Conservation (phyloP, 2,329 filamentous ascomycete species). For the Colletotrichum agaves region DNA sequence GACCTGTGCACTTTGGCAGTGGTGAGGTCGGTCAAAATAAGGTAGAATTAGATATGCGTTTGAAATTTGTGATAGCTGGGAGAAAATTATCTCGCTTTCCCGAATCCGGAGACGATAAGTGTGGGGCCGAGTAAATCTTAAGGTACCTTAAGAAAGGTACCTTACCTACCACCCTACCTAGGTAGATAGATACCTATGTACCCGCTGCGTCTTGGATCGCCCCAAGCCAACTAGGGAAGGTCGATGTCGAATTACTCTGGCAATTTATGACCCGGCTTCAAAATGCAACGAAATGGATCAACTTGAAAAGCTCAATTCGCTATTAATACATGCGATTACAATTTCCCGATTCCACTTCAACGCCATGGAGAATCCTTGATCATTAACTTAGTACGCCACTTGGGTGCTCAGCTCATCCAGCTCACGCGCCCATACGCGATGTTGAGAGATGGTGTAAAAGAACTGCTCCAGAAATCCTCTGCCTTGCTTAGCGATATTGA, state of each 20-base stretch:
- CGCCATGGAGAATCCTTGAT: background rate
- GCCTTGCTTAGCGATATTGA: slow-evolving; percentile 73
- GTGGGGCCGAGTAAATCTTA: background rate
- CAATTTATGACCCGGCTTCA: too few species aligned
- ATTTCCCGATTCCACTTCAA: background rate
- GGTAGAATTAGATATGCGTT: background rate
- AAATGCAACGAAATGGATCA: too few species aligned
- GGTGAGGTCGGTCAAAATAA: accelerated
- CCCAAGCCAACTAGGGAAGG: background rate
- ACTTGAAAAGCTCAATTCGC: too few species aligned
- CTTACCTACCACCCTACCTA: too few species aligned
- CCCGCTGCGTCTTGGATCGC: background rate
- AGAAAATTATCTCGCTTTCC: background rate
- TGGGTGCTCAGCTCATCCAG: slow-evolving; percentile 72
- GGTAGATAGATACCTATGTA: too few species aligned
- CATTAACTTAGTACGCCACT: slow-evolving; percentile 71
- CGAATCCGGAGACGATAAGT: background rate
- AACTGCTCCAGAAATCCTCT: slow-evolving; percentile 78
- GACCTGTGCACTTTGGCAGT: accelerated
- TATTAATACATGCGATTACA: background rate
- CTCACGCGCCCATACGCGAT: slow-evolving; percentile 80
- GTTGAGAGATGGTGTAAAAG: slow-evolving; percentile 74
- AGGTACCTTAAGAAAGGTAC: too few species aligned
- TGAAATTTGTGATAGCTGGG: background rate
- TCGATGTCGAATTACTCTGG: background rate